These are phyloP conservation scores for Rubia peregrina DNA, from an alignment of 305 asterid species.

Conservation along the genomic window DNA sequence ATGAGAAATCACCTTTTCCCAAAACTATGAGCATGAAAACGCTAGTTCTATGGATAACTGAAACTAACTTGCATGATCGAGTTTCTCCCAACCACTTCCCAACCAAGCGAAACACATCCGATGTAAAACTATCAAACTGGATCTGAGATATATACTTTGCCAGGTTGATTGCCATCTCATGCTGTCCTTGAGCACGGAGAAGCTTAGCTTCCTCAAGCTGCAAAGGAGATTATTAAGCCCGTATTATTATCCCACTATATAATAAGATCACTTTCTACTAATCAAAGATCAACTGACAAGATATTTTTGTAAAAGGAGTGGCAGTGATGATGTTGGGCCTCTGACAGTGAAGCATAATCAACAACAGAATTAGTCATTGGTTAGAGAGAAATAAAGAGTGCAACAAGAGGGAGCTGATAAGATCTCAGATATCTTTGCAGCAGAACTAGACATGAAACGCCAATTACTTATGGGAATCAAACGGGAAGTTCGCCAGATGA, in stretches of 20 bases:
- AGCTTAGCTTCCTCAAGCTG: conserved; percentile 98
- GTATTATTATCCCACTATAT: background rate
- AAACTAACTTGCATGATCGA: conserved; percentile 88
- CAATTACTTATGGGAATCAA: background rate
- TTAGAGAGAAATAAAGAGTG: background rate
- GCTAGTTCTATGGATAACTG: background rate
- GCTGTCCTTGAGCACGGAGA: conserved; percentile 95
- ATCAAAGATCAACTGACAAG: background rate
- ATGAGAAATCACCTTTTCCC: background rate
- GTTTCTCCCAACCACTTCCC: conserved; percentile 98
- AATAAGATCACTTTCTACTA: background rate
- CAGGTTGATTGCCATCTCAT: conserved; percentile 90
- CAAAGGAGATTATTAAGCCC: conserved; percentile 19
- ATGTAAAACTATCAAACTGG: conserved; percentile 48
- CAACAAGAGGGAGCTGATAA: background rate
- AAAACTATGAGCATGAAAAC: background rate
- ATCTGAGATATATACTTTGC: conserved; percentile 76
- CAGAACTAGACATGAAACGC: background rate
- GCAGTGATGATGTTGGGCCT: background rate
- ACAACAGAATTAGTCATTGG: background rate
- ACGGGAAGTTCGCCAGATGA: background rate
- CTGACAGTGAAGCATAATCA: background rate
- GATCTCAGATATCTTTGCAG: background rate
- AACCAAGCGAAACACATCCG: conserved; percentile 83
- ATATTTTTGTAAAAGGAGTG: background rate